phyloP scores from a whole-genome alignment of 495 filamentous ascomycete genomes.

The Amniculicola lignicola region DNA sequence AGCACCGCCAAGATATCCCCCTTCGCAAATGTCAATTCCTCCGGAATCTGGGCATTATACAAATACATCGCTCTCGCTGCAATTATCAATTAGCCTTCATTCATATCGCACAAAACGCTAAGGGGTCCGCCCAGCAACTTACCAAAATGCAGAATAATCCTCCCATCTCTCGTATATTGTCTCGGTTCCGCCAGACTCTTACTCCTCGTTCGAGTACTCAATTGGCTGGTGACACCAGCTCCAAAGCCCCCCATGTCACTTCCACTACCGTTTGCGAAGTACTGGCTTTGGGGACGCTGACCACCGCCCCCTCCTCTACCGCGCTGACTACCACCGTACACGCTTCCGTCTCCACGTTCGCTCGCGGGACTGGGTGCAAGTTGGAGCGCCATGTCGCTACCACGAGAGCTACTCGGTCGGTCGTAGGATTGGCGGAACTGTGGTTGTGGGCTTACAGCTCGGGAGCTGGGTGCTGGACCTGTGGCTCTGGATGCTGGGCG shows the following conservation, averaged over 20 bases:
- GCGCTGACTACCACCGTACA: conserved; percentile 44
- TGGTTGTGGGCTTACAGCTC: conserved; percentile 30
- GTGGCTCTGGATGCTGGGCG: too few relatives aligned
- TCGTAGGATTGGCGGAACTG: conserved; percentile 45
- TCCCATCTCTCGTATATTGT: conserved; percentile 80
- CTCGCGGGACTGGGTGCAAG: conserved; percentile 54
- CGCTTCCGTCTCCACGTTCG: conserved; percentile 42
- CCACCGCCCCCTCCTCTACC: conserved; percentile 24
- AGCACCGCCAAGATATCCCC: conserved; percentile 89
- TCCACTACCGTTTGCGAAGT: conserved; percentile 25
- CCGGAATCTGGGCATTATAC: conserved; percentile 90
- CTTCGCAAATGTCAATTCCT: conserved; percentile 90
- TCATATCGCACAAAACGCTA: too few relatives aligned
- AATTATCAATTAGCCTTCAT: too few relatives aligned
- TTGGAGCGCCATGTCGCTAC: conserved; percentile 73
- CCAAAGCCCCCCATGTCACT: conserved; percentile 35
- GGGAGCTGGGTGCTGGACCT: conserved; percentile 14
- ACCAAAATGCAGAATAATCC: conserved; percentile 89
- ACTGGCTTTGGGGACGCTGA: conserved; percentile 35
- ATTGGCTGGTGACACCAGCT: conserved; percentile 35
- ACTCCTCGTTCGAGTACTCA: conserved; percentile 63
- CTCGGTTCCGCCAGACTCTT: conserved; percentile 72
- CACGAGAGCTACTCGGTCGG: conserved; percentile 60
- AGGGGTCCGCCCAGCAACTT: conserved; percentile 46
- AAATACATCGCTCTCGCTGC: conserved; percentile 88